Evolutionary conservation across 257 asterid species (phyloP), one percentile per base, ranked within the genome.

Genomic region (Solanum virginianum): DNA sequence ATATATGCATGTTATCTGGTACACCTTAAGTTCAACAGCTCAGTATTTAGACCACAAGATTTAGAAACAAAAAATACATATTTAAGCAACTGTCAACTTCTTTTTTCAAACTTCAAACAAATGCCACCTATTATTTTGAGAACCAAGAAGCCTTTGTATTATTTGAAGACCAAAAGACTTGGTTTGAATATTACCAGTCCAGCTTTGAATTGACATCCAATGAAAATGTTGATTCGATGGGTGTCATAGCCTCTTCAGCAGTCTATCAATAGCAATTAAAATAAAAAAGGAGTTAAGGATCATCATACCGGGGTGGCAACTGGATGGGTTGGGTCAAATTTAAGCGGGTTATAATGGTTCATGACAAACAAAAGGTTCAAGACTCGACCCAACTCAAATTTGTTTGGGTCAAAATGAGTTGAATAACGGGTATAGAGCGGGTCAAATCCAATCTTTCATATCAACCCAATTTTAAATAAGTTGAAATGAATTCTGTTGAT

Each of bases 221-320:
- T 11, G 98, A 96, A 90, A 96, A 96, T 53, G 98, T 96, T 65
- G 99, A 96, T 91, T 95, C 98, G 57, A 96, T 95, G 59, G 99
- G 98, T 9, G 99, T 96, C 98, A 96, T 95, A 88, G 99, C 99
- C 87, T 93, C 98, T 91, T 95, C 99, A 86, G 98, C 99, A 85
- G 97, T 95, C 99, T 96, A 91, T 86, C 86, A 63, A 86, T 84
- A 89, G 85, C 72, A 70, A 82, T n/a, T 10, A 54, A 20, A 85
- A 88, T 36, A 77, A 16, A 86, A 47, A 81, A 70, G 45, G 47
- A 79, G 63, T 7, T 80, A 65, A 87, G 53, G 47, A 20, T 29
- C 74, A 15, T 68, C 75, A 32, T 32, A 68, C 75, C 49, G 16
- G 32, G 0, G 39, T 36, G 3, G 5, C 39, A 36, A 36, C 5